Base-by-base conservation (phyloP, 176 grass and related monocot species). In the Paspalum notatum region DNA sequence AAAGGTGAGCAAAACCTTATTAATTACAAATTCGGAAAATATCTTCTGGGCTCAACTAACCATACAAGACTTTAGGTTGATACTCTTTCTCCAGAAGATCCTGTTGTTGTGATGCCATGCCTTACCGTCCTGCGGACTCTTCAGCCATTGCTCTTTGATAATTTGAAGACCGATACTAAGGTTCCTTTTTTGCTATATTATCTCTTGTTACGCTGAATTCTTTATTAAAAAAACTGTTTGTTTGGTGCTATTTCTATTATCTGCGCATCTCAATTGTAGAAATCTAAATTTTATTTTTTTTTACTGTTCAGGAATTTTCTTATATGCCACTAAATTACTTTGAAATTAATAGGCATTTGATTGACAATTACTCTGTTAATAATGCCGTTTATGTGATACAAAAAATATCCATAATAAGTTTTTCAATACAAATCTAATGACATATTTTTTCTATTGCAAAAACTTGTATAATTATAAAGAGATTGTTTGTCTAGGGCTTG, bases 101-200 rank as follows among this genome's bases (percentile, higher is more conserved):
- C 90, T 85, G 54, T 73, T 92, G 48, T 75, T 76, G 70, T 87
- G 17, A 82, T 62, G 75, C 92, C 95, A 65, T 87, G 86, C 72
- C 58, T 98, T 72, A 92, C 90, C 49, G 87, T 85, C 47, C 81
- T 98, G 53, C 77, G 79, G 75, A 78, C 11, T 77, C 32, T 95
- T 82, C 84, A 85, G 62, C 51, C 90, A 63, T 25, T 81, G 47
- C 89, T 95, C 81, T 94, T 86, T 58, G 84, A 93, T 77, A 83
- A 81, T 73, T 85, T 98, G 79, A 89, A 93, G 82, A 84, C 48
- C 0, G 75, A 88, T 68, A 75, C 77, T 32, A 91, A 98, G 95
- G 94, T 97, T 74, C 8, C 24, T 74, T 39, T 48, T 72, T 66
- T 3, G 7, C 41, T 78, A 82, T 76, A 45, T 26, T 7, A 71